These are phyloP conservation scores for Cucurbita pepo DNA, from an alignment of 306 rosid species.

Conservation along the genomic window DNA sequence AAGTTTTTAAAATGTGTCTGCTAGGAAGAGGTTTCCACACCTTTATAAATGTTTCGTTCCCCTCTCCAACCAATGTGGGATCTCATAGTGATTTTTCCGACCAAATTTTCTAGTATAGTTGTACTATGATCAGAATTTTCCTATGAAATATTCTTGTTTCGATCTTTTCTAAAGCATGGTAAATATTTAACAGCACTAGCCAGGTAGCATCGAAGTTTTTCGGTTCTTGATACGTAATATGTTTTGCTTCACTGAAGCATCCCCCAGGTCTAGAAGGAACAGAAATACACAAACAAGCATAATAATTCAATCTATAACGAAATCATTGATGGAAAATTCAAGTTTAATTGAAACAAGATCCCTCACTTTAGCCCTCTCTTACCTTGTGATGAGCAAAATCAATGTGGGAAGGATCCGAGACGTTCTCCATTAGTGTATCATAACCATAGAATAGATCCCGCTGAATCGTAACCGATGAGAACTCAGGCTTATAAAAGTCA, in stretches of 20 bases:
- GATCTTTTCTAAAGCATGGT: background rate
- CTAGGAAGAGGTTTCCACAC: no score
- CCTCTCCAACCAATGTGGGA: no score
- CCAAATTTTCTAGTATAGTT: background rate
- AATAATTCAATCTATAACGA: background rate
- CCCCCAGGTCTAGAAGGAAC: background rate
- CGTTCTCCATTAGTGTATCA: constrained; percentile 97
- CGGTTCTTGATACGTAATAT: background rate
- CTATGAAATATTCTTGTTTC: background rate
- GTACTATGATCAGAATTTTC: background rate
- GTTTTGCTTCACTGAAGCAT: background rate
- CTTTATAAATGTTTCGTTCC: no score
- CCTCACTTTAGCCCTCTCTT: background rate
- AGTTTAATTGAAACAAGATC: background rate
- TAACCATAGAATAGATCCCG: constrained; percentile 98
- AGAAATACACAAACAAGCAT: background rate
- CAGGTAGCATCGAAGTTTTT: background rate
- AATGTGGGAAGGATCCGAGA: constrained; percentile 92
- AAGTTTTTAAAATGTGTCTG: no score
- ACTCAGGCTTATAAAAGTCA: constrained; percentile 68
- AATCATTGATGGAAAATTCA: background rate
- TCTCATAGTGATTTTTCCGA: no score
- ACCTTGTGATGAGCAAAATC: constrained; percentile 99
- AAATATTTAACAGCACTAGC: background rate
- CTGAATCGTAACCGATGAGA: constrained; percentile 86